phyloP scores from a whole-genome alignment of 805 yeast genomes.

The Jamesozyma rosinii region DNA sequence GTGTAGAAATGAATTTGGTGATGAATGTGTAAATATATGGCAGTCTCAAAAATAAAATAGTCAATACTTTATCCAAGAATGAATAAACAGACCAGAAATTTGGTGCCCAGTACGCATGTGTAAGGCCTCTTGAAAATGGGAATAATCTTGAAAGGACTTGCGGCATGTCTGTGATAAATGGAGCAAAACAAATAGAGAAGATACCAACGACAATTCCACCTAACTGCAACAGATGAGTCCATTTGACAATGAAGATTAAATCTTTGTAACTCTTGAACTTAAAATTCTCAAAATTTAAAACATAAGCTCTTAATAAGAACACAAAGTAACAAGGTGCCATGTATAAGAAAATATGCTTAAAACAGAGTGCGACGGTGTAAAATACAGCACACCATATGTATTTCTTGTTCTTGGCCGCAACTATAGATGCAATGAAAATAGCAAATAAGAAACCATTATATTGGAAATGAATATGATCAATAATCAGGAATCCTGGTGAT shows the following conservation, averaged over 20 bases:
- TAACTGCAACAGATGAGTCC: constrained; percentile 52
- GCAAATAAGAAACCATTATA: constrained; percentile 93
- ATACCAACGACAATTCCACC: constrained; percentile 55
- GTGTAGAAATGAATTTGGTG: constrained; percentile 28
- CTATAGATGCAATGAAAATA: constrained; percentile 61
- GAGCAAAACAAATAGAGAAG: constrained; percentile 64
- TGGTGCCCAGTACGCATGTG: constrained; percentile 99
- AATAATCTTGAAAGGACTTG: constrained; percentile 63
- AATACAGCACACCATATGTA: constrained; percentile 54
- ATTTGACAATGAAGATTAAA: constrained; percentile 35
- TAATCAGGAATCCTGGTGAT: constrained; percentile 81
- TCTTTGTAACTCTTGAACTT: constrained; percentile 29
- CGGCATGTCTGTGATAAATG: constrained; percentile 61
- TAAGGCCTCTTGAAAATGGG: constrained; percentile 89
- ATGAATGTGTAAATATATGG: constrained; percentile 40
- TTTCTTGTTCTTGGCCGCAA: constrained; percentile 52
- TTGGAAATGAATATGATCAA: constrained; percentile 95
- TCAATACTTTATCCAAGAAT: constrained; percentile 61
- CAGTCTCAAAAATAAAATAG: constrained; percentile 31
- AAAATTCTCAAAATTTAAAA: constrained; percentile 35
- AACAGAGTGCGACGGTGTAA: constrained; percentile 74
- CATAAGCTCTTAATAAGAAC: constrained; percentile 66
- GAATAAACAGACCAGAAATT: constrained; percentile 94
- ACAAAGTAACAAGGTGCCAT: constrained; percentile 90
- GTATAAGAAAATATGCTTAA: constrained; percentile 88